phyloP scores from a whole-genome alignment of 2,329 filamentous ascomycete species.

The Alternaria consortialis region DNA sequence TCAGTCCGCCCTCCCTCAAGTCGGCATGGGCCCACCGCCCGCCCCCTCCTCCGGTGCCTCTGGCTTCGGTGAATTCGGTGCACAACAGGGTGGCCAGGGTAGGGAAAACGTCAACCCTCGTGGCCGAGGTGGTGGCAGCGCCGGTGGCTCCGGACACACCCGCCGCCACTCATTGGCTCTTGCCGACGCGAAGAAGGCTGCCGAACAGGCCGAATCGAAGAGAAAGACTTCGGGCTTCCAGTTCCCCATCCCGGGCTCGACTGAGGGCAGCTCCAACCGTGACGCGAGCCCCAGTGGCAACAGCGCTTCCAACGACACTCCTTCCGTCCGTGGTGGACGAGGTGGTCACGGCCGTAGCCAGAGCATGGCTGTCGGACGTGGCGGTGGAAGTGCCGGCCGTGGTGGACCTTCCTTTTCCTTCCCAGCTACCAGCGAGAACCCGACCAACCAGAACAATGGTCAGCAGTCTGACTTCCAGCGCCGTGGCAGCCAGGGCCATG shows the following conservation, averaged over 20 bases:
- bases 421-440: constrained; percentile 62
- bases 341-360: constrained; percentile 79
- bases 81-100: constrained; percentile 64
- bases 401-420: constrained; percentile 79
- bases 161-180: constrained; percentile 93
- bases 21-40: constrained; percentile 89
- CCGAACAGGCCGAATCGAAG: constrained; percentile 96
- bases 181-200: constrained; percentile 96
- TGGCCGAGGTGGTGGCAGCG: constrained; percentile 75
- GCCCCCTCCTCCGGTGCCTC: constrained; percentile 90
- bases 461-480: constrained; percentile 73
- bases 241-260: constrained; percentile 78
- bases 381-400: constrained; percentile 68
- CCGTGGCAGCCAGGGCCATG: constrained; percentile 81
- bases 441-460: constrained; percentile 54
- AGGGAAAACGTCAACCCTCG: constrained; percentile 75
- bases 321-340: constrained; percentile 53
- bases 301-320: constrained; percentile 40
- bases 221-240: constrained; percentile 93
- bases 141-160: constrained; percentile 78
- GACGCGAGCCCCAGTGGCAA: constrained; percentile 65
- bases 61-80: constrained; percentile 83
- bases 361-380: constrained; percentile 81
- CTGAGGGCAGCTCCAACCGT: constrained; percentile 65
- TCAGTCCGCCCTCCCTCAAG: constrained; percentile 93